A percentile compares a stretch with the other conserved stretches of the same genome.
These are phyloP conservation scores for Fagopyrum homotropicum DNA, from an alignment of 148 eudicot genomes.

Conservation along the genomic window DNA sequence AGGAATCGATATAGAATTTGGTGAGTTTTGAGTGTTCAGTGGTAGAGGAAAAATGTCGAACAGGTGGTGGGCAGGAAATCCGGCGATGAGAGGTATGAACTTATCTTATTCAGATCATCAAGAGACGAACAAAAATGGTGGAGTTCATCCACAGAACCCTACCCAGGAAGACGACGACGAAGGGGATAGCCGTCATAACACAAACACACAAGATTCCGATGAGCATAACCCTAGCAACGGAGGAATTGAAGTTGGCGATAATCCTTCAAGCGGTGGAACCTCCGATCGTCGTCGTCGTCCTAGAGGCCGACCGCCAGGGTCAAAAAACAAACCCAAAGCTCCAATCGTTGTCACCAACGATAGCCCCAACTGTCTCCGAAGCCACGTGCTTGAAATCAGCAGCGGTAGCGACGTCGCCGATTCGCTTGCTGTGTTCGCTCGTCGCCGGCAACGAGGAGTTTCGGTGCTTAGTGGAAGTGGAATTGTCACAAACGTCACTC, in stretches of 20 bases:
- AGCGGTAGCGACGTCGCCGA: constrained; percentile 5
- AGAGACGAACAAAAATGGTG: background rate
- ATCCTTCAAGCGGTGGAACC: constrained; percentile 7
- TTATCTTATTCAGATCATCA: background rate
- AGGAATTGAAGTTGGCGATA: background rate
- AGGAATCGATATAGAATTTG: background rate
- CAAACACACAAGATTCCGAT: background rate
- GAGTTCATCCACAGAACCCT: background rate
- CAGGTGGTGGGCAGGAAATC: constrained; percentile 14
- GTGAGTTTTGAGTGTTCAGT: background rate
- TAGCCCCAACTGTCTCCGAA: constrained; percentile 7
- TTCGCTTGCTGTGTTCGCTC: background rate
- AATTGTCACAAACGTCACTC: constrained; percentile 6
- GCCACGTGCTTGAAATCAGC: constrained; percentile 4
- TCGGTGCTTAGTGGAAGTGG: constrained; percentile 10
- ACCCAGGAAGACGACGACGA: background rate
- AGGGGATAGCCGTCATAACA: background rate
- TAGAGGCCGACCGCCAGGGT: background rate
- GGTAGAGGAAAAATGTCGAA: constrained; percentile 2
- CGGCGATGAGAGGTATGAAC: constrained; percentile 1
- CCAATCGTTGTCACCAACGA: constrained; percentile 9
- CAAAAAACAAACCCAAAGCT: constrained; percentile 9
- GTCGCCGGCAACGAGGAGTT: constrained; percentile 1
- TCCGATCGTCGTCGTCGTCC: background rate
- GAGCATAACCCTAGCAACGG: background rate